These are phyloP conservation scores for Cadophora sp. DNA, from an alignment of 2,329 filamentous ascomycete genomes.

Conservation along the genomic window DNA sequence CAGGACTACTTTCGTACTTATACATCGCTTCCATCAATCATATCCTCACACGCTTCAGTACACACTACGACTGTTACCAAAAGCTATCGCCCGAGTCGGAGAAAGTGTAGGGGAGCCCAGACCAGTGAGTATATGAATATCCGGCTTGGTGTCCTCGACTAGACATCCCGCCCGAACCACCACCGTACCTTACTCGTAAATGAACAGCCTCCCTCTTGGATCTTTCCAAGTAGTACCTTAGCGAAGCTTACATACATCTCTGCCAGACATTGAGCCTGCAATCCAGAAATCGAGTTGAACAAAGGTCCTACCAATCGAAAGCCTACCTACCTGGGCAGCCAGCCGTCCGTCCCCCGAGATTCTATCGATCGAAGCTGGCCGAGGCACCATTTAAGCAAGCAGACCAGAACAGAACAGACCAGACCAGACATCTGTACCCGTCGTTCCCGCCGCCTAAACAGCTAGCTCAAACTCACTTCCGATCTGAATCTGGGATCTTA, in stretches of 20 bases:
- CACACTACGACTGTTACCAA: background rate
- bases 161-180: constrained; percentile 11
- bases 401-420: background rate
- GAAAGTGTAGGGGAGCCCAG: constrained; percentile 1
- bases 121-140: constrained; percentile 8
- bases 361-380: background rate
- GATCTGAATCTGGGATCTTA: background rate
- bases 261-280: constrained; percentile 7
- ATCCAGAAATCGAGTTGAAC: background rate
- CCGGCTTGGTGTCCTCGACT: constrained; percentile 2
- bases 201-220: background rate
- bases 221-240: background rate
- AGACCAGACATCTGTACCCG: background rate
- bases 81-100: background rate
- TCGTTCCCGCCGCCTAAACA: constrained; percentile 13
- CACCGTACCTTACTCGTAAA: constrained; percentile 11
- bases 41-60: background rate
- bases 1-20: background rate
- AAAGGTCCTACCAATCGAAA: background rate
- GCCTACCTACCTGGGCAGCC: background rate
- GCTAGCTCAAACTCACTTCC: background rate
- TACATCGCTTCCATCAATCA: background rate
- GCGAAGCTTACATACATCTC: constrained; percentile 12
- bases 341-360: background rate
- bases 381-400: constrained; percentile 7